Conservation (phyloP, 371 early-diverging fungal genomes). For the Quaeritorhiza haematococci region DNA sequence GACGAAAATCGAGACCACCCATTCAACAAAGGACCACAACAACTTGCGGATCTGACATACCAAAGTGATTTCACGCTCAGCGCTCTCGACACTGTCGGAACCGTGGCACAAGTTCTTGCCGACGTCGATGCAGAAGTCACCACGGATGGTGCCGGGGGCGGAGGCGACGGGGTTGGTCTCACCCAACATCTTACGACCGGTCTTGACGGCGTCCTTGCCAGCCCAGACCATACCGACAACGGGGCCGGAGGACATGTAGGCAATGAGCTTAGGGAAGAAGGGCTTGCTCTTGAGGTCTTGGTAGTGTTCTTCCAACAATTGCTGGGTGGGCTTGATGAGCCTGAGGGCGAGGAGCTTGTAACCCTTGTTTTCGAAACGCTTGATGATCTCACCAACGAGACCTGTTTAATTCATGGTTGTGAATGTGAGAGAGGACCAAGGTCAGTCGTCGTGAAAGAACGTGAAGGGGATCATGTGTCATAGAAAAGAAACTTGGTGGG, state of each 20-base stretch:
- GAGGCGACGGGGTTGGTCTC: constrained; percentile 79
- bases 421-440: too few relatives aligned
- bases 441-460: too few relatives aligned
- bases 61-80: constrained; percentile 93
- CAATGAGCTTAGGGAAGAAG: constrained; percentile 86
- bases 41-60: constrained; percentile 7
- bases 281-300: constrained; percentile 84
- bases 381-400: constrained; percentile 62
- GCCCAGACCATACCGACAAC: constrained; percentile 91
- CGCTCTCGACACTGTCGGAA: constrained; percentile 95
- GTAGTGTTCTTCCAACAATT: constrained; percentile 89
- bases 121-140: constrained; percentile 93
- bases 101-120: constrained; percentile 96
- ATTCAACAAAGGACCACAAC: neutral
- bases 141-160: constrained; percentile 98
- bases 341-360: constrained; percentile 77
- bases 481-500: too few relatives aligned
- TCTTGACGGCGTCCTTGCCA: constrained; percentile 95
- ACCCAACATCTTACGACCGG: constrained; percentile 95
- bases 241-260: constrained; percentile 86
- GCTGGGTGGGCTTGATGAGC: constrained; percentile 49
- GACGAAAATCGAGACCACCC: constrained; percentile 1
- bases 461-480: too few relatives aligned
- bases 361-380: constrained; percentile 59
- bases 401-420: constrained; percentile 10